Percentiles rank a stretch among this genome's conserved stretches.
Conservation (phyloP, 148 eudicot genomes). For the Vaccinium darrowii region DNA sequence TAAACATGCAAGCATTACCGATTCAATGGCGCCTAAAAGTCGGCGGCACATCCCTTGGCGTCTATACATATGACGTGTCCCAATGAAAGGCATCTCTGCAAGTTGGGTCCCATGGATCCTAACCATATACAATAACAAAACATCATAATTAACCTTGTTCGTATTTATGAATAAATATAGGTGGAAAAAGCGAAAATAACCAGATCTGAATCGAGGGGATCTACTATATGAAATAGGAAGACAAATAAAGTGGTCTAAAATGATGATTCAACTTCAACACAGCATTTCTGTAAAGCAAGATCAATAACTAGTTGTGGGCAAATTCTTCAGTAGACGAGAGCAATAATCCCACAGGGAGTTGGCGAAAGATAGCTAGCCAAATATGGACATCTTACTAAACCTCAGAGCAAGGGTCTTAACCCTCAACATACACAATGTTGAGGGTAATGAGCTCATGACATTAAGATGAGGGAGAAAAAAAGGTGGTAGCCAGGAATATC, state of each 20-base stretch:
- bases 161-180: background rate
- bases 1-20: slow-evolving; percentile 39
- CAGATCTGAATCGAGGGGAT: background rate
- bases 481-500: background rate
- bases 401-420: background rate
- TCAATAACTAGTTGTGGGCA: background rate
- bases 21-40: slow-evolving; percentile 79
- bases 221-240: background rate
- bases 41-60: slow-evolving; percentile 99
- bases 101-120: slow-evolving; percentile 82
- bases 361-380: background rate
- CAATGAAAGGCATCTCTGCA: slow-evolving; percentile 99
- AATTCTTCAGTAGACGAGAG: background rate
- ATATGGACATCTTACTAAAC: background rate
- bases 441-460: background rate
- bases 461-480: background rate
- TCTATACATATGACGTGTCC: slow-evolving; percentile 88
- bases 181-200: background rate
- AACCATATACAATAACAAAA: slow-evolving; percentile 17
- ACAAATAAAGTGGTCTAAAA: background rate
- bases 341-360: background rate
- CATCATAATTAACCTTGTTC: background rate
- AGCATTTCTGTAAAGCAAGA: background rate
- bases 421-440: no score
- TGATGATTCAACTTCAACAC: background rate